These are phyloP conservation scores for Galerina marginata DNA, from an alignment of 768 basidiomycete genomes.

Conservation along the genomic window DNA sequence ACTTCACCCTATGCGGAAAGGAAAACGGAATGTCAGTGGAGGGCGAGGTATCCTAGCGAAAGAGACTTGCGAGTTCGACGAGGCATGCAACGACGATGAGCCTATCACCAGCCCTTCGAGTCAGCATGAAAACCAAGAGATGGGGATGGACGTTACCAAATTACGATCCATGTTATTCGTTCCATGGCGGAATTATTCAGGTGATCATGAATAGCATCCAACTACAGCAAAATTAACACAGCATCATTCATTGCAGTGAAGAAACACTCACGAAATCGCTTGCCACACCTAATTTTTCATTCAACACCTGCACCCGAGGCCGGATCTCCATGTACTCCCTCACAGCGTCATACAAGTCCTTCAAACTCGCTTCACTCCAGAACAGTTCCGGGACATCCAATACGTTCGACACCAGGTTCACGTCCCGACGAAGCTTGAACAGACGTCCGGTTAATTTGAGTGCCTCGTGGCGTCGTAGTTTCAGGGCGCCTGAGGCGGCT, in stretches of 20 bases:
- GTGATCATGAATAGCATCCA: constrained; percentile 93
- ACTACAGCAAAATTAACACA: constrained; percentile 42
- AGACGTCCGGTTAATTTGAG: constrained; percentile 84
- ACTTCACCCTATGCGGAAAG: constrained; percentile 93
- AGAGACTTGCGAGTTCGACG: constrained; percentile 76
- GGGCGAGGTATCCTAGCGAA: not conserved
- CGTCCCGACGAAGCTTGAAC: constrained; percentile 87
- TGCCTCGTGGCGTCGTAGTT: constrained; percentile 80
- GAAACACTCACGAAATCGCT: constrained; percentile 78
- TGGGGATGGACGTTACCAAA: constrained; percentile 43
- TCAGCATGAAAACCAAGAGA: constrained; percentile 17
- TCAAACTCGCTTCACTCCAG: constrained; percentile 92
- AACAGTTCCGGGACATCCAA: constrained; percentile 94
- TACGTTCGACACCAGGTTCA: constrained; percentile 92
- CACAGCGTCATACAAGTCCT: constrained; percentile 89
- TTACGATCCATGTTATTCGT: constrained; percentile 73
- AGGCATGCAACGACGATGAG: constrained; percentile 88
- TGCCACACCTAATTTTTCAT: constrained; percentile 86
- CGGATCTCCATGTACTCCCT: constrained; percentile 95
- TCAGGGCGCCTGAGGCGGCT: constrained; percentile 76
- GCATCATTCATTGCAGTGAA: not conserved
- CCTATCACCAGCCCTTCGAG: constrained; percentile 48
- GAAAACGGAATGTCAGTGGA: not conserved
- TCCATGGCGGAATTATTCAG: constrained; percentile 90
- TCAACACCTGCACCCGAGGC: constrained; percentile 80